These are phyloP conservation scores for Trichomonascaceae sp. DNA, from an alignment of 1,139 yeast species.

Conservation along the genomic window DNA sequence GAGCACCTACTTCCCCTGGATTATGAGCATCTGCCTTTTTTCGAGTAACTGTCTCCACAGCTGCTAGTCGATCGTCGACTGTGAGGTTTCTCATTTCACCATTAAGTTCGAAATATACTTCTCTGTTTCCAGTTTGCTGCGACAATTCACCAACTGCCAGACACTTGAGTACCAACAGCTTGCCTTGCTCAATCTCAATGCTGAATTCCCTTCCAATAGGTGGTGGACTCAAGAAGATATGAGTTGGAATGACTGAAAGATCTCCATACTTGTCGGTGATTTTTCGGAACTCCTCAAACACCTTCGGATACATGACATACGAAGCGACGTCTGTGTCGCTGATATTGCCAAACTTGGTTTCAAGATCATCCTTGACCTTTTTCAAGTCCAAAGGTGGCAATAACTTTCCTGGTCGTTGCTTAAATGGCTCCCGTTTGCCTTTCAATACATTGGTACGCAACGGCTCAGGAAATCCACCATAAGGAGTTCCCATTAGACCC, in stretches of 20 bases:
- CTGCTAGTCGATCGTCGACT: conserved; percentile 79
- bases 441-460: conserved; percentile 81
- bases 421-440: conserved; percentile 86
- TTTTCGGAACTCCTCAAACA: conserved; percentile 79
- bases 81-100: conserved; percentile 97
- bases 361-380: conserved; percentile 64
- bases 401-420: conserved; percentile 84
- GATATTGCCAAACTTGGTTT: conserved; percentile 44
- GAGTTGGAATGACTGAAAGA: conserved; percentile 87
- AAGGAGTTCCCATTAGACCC: conserved; percentile 98
- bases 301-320: conserved; percentile 97
- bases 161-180: conserved; percentile 81
- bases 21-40: conserved; percentile 84
- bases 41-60: conserved; percentile 78
- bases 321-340: conserved; percentile 89
- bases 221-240: conserved; percentile 82
- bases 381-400: conserved; percentile 76
- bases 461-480: conserved; percentile 99
- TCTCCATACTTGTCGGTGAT: conserved; percentile 79
- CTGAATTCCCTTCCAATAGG: conserved; percentile 80
- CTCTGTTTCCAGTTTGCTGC: conserved; percentile 81
- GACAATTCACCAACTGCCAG: conserved; percentile 91
- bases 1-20: conserved; percentile 94
- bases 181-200: conserved; percentile 92
- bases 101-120: conserved; percentile 93